These are phyloP conservation scores for Lactarius trivialis DNA, from an alignment of 768 basidiomycete species.

Conservation along the genomic window DNA sequence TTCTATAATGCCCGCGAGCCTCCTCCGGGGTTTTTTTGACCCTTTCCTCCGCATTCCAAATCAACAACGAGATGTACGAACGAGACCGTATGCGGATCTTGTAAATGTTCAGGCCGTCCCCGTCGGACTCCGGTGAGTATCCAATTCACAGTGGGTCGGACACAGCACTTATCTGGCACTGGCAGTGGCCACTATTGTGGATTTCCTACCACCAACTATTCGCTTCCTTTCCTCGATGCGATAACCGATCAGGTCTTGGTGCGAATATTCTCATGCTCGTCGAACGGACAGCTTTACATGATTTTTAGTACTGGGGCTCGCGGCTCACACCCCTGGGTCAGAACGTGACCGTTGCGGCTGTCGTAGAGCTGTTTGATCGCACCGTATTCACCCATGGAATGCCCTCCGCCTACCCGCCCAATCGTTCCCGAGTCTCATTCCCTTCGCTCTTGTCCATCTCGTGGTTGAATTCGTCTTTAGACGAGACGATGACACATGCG, in stretches of 20 bases:
- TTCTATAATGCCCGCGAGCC: constrained; percentile 50
- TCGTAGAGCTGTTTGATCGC: constrained; percentile 43
- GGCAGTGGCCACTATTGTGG: neutral
- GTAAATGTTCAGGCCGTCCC: neutral
- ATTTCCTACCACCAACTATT: neutral
- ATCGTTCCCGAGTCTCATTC: neutral
- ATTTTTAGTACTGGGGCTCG: constrained; percentile 38
- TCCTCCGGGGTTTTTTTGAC: constrained; percentile 41
- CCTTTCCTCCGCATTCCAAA: constrained; percentile 37
- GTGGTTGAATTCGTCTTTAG: neutral
- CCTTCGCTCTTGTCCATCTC: neutral
- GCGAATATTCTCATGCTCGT: neutral
- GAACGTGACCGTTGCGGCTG: constrained; percentile 33
- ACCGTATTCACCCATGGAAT: constrained; percentile 30
- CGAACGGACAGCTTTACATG: neutral
- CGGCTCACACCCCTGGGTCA: constrained; percentile 30
- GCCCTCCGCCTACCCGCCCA: constrained; percentile 40
- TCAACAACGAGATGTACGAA: constrained; percentile 31
- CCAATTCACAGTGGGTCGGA: neutral
- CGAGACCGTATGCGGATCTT: constrained; percentile 31
- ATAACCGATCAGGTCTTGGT: too few relatives aligned
- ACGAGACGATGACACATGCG: neutral
- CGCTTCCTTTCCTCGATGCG: neutral
- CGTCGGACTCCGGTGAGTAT: neutral
- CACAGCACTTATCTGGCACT: neutral